These are phyloP conservation scores for Thielaviopsis musarum DNA, from an alignment of 2,329 filamentous ascomycete genomes.

Conservation along the genomic window DNA sequence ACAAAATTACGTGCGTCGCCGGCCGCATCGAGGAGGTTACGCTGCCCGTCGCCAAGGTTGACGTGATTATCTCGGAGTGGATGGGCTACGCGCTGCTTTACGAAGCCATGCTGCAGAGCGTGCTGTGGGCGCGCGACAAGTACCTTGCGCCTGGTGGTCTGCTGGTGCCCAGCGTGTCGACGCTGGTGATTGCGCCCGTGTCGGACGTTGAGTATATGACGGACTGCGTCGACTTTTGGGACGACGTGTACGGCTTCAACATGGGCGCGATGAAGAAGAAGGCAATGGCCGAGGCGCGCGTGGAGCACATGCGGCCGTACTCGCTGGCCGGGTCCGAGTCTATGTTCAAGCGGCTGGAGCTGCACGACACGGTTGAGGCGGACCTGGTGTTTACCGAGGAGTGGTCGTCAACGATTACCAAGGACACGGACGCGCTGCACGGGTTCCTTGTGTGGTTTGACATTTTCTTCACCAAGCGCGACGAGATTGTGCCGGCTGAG, in stretches of 20 bases:
- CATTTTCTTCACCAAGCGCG: conserved; percentile 61
- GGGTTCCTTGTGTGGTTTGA: conserved; percentile 91
- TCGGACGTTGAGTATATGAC: conserved; percentile 60
- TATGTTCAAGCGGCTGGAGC: conserved; percentile 58
- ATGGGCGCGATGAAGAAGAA: conserved; percentile 80
- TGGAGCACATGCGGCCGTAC: conserved; percentile 50
- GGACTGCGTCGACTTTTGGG: conserved; percentile 73
- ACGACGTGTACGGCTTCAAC: conserved; percentile 84
- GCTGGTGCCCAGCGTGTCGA: conserved; percentile 74
- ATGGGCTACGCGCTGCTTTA: conserved; percentile 93
- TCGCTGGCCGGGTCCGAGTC: conserved; percentile 42
- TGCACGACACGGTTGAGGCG: conserved; percentile 53
- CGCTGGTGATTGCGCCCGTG: conserved; percentile 66
- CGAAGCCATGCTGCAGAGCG: conserved; percentile 89
- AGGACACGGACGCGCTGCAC: conserved; percentile 38
- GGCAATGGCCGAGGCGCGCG: conserved; percentile 66
- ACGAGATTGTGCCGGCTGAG: conserved; percentile 30
- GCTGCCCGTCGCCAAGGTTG: conserved; percentile 63
- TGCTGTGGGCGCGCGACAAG: conserved; percentile 72
- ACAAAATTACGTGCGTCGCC: conserved; percentile 60
- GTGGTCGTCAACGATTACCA: conserved; percentile 33
- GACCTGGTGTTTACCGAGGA: conserved; percentile 61
- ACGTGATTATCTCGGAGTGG: conserved; percentile 94
- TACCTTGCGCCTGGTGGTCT: conserved; percentile 69
- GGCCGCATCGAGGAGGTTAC: conserved; percentile 79